Evolutionary conservation across 2,329 filamentous ascomycete genomes (phyloP).

Genomic region (Xenoacremonium recifei): DNA sequence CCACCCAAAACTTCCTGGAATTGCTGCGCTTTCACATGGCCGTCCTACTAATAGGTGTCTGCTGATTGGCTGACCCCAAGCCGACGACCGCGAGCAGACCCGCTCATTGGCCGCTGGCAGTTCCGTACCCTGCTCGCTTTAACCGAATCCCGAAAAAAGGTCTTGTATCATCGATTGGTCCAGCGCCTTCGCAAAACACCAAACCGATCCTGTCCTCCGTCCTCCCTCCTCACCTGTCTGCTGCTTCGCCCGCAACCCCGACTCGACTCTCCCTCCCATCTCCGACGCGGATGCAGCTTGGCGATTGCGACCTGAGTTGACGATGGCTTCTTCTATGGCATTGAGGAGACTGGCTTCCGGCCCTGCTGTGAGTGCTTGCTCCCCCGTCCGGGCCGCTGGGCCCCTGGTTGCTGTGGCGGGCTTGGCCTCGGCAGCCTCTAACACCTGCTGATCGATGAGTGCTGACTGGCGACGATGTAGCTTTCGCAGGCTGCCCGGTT

Average conservation of each 20-base stretch:
- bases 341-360: slow-evolving; percentile 59
- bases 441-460: slow-evolving; percentile 11
- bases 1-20: too few relatives aligned
- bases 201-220: slow-evolving; percentile 18
- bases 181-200: too few relatives aligned
- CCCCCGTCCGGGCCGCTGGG: slow-evolving; percentile 6
- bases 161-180: slow-evolving; percentile 24
- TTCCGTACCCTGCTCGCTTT: too few relatives aligned
- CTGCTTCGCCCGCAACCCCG: slow-evolving; percentile 9
- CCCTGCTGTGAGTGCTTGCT: slow-evolving; percentile 50
- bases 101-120: too few relatives aligned
- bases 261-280: slow-evolving; percentile 25
- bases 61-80: slow-evolving; percentile 34
- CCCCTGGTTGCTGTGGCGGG: slow-evolving; percentile 4
- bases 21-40: too few relatives aligned
- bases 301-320: slow-evolving; percentile 30
- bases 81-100: slow-evolving; percentile 34
- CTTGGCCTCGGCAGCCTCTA: slow-evolving; percentile 10
- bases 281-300: slow-evolving; percentile 34
- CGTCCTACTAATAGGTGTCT: slow-evolving; percentile 25
- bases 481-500: slow-evolving; percentile 62
- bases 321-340: slow-evolving; percentile 63
- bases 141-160: slow-evolving; percentile 27
- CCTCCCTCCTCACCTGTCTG: slow-evolving; percentile 23
- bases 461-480: slow-evolving; percentile 43